Base-by-base conservation (phyloP, 345 rosid species). In the Draba incana region DNA sequence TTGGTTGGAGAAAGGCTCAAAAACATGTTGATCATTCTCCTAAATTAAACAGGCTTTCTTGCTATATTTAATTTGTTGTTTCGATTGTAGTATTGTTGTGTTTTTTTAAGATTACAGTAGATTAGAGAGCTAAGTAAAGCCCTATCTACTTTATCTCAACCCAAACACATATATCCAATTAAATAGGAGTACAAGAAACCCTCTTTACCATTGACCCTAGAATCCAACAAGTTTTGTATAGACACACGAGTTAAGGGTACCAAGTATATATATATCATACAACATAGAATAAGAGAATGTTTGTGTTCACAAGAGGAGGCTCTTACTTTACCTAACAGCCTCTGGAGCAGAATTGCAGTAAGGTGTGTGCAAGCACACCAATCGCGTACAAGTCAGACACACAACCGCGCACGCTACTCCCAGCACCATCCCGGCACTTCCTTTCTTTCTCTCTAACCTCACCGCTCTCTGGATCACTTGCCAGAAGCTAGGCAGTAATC, bases 281-380 rank as follows among this genome's bases (percentile, higher is more conserved):
- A 74, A 74, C 69, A 68, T 30, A 58, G 38, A 74, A 37, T 52
- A n/a, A 45, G 58, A 53, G 64, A 5, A 55, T 9, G 58, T 5
- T 15, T 16, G 14, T 27, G 51, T 10, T 31, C 58, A 56, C 63
- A 39, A 56, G 53, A 63, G 31, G 33, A 35, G 10, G 33, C 67
- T 47, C 50, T 53, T 27, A 7, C 2, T 51, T 57, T 67, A 60
- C 62, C 90, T 85, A 24, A 95, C 96, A 57, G 98, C 99, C 79
- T 95, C 98, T 1, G 99, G 99, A 43, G 97, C 98, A 27, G 99
- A 92, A 72, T 92, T 90, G 80, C 99, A 95, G 69, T 92, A 95
- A 27, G 98, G 88, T 2, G 98, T 95, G 78, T 92, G 97, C 85
- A 92, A 83, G 80, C 99, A 95, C 48, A 92, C 96, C 43, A 95